phyloP scores from a whole-genome alignment of 441 rosid species.

The Eruca vesicaria region DNA sequence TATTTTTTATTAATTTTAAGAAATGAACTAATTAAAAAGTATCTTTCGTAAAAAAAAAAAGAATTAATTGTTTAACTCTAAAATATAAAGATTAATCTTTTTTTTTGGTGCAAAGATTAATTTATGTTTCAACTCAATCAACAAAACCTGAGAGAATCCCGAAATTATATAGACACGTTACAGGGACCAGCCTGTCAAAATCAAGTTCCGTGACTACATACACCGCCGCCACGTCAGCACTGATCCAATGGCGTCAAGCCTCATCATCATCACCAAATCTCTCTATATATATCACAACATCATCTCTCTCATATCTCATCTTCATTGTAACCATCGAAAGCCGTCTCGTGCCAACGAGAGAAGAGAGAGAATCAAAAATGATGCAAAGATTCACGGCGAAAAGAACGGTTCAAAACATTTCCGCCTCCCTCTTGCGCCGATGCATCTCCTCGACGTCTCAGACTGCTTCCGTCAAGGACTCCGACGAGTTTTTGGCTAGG shows the following conservation, averaged over 20 bases:
- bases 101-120: too few species aligned
- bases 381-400: constrained; percentile 28
- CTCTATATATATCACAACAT: neutral
- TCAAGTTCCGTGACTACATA: neutral
- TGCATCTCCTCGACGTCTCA: constrained; percentile 48
- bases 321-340: constrained; percentile 4
- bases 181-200: constrained; percentile 4
- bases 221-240: constrained; percentile 24
- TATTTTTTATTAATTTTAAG: too few species aligned
- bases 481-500: constrained; percentile 43
- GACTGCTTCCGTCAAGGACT: constrained; percentile 27
- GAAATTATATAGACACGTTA: neutral
- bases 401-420: constrained; percentile 34
- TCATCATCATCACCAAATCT: neutral
- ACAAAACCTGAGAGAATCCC: neutral
- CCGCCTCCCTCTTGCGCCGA: constrained; percentile 33
- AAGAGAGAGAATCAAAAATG: neutral
- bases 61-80: neutral
- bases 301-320: neutral
- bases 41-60: too few species aligned
- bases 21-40: too few species aligned
- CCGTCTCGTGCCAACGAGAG: constrained; percentile 10
- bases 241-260: neutral
- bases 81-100: too few species aligned
- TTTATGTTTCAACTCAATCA: neutral